Percentiles rank a stretch among this genome's conserved stretches.
Conservation (phyloP, 257 asterid genomes). For the Phtheirospermum japonicum region DNA sequence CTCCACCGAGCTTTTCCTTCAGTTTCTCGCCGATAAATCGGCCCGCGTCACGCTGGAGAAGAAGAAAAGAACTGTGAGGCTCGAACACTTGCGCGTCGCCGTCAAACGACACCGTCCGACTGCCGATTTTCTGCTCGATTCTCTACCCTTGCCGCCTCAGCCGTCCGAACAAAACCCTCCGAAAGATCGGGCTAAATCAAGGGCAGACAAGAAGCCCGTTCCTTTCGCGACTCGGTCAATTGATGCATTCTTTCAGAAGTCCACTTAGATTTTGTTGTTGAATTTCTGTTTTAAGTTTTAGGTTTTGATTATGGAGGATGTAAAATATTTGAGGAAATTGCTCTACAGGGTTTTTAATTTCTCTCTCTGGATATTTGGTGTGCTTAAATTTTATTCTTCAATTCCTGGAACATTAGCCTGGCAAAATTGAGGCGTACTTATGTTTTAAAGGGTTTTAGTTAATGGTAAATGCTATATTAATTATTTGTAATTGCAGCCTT, state of each 20-base stretch:
- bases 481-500: neutral
- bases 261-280: slow-evolving; percentile 38
- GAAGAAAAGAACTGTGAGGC: slow-evolving; percentile 62
- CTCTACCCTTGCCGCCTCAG: slow-evolving; percentile 51
- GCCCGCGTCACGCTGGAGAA: slow-evolving; percentile 65
- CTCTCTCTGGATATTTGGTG: too few species aligned
- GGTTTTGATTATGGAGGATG: slow-evolving; percentile 15
- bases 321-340: slow-evolving; percentile 9
- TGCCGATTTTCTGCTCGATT: neutral
- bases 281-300: neutral
- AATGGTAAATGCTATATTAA: neutral
- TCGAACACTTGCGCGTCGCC: slow-evolving; percentile 44
- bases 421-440: neutral
- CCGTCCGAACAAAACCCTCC: slow-evolving; percentile 45
- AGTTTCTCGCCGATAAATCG: slow-evolving; percentile 70
- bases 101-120: neutral
- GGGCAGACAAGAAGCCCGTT: slow-evolving; percentile 39
- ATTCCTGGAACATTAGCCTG: neutral
- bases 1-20: slow-evolving; percentile 78
- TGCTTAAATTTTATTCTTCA: too few species aligned
- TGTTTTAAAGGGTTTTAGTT: neutral
- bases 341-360: neutral
- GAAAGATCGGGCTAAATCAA: slow-evolving; percentile 34
- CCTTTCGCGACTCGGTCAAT: slow-evolving; percentile 62
- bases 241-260: slow-evolving; percentile 69